These are phyloP conservation scores for Tanozyma kutaoensis DNA, from an alignment of 805 yeast species.

Conservation along the genomic window DNA sequence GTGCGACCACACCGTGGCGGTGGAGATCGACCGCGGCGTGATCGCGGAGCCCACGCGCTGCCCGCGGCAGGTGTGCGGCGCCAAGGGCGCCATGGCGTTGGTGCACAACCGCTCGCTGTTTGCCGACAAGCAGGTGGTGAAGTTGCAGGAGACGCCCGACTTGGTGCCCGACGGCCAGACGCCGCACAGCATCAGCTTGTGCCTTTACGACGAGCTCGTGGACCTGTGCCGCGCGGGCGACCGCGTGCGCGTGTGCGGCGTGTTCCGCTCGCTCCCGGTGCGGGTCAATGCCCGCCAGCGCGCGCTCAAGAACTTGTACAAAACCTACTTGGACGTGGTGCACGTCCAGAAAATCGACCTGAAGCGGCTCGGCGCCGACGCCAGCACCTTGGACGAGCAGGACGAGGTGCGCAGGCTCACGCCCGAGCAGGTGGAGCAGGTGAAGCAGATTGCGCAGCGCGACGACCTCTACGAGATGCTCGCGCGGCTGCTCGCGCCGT, in stretches of 20 bases:
- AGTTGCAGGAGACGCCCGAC: slow-evolving; percentile 93
- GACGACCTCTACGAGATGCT: slow-evolving; percentile 75
- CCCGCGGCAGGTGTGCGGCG: slow-evolving; percentile 79
- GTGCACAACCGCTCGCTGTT: slow-evolving; percentile 87
- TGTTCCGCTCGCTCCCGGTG: slow-evolving; percentile 86
- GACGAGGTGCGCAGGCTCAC: slow-evolving; percentile 64
- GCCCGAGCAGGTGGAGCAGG: slow-evolving; percentile 54
- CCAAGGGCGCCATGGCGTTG: slow-evolving; percentile 75
- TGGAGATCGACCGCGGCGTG: slow-evolving; percentile 88
- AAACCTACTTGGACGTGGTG: slow-evolving; percentile 89
- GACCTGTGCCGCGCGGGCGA: slow-evolving; percentile 96
- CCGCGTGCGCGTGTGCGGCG: slow-evolving; percentile 88
- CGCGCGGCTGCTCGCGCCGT: slow-evolving; percentile 91
- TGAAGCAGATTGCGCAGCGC: slow-evolving; percentile 49
- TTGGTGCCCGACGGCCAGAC: slow-evolving; percentile 97
- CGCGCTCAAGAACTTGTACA: slow-evolving; percentile 70
- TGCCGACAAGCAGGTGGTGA: slow-evolving; percentile 90
- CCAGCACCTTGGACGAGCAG: slow-evolving; percentile 37
- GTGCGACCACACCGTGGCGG: slow-evolving; percentile 84
- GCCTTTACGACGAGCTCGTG: slow-evolving; percentile 92
- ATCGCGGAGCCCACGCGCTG: slow-evolving; percentile 89
- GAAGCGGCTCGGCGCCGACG: slow-evolving; percentile 70
- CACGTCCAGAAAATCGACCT: slow-evolving; percentile 81
- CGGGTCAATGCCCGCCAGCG: slow-evolving; percentile 78
- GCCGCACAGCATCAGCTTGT: slow-evolving; percentile 87